phyloP scores from a whole-genome alignment of 1,139 yeast genomes.

The Sugiyamaella novakii region DNA sequence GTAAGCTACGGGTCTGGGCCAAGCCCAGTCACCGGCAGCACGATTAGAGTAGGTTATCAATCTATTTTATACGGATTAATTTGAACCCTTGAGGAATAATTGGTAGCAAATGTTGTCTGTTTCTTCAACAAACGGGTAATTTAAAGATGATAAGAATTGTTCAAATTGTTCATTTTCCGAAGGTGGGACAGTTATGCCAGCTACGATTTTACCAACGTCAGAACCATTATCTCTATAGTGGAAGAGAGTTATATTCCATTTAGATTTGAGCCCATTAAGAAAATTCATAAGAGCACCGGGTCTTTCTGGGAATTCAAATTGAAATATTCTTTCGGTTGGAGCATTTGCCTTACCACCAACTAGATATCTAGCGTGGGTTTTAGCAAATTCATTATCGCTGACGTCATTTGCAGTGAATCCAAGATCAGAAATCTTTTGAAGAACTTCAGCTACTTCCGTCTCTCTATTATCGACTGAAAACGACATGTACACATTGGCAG shows the following conservation, averaged over 20 bases:
- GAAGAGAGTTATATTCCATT: slow-evolving; percentile 92
- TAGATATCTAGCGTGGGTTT: slow-evolving; percentile 91
- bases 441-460: slow-evolving; percentile 53
- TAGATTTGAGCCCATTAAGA: slow-evolving; percentile 65
- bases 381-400: slow-evolving; percentile 91
- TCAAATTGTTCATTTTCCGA: slow-evolving; percentile 66
- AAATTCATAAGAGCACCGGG: slow-evolving; percentile 91
- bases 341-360: slow-evolving; percentile 84
- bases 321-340: slow-evolving; percentile 70
- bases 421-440: slow-evolving; percentile 45
- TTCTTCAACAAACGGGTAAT: slow-evolving; percentile 79
- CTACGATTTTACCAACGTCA: slow-evolving; percentile 87
- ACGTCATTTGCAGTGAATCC: slow-evolving; percentile 67
- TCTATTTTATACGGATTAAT: neutral
- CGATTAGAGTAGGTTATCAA: neutral
- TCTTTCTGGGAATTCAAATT: slow-evolving; percentile 95
- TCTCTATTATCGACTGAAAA: slow-evolving; percentile 78
- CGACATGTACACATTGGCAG: slow-evolving; percentile 83
- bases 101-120: slow-evolving; percentile 81
- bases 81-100: slow-evolving; percentile 53
- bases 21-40: slow-evolving; percentile 7
- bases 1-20: slow-evolving; percentile 9
- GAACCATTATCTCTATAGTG: slow-evolving; percentile 97
- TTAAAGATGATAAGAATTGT: slow-evolving; percentile 66
- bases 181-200: slow-evolving; percentile 85